phyloP scores from a whole-genome alignment of 805 yeast genomes.

The Candida argentea region DNA sequence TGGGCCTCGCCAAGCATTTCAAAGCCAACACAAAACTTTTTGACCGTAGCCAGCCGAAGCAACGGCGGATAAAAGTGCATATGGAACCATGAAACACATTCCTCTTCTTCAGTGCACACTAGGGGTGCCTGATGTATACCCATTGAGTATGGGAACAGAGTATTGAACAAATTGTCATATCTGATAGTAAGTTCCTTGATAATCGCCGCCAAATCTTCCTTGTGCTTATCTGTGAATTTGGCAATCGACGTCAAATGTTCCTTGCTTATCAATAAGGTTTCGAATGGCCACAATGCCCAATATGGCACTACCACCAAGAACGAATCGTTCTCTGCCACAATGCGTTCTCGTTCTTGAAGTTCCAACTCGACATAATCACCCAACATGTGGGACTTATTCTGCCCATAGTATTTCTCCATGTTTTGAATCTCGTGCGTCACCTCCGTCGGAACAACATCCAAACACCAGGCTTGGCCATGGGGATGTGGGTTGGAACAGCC shows the following conservation, averaged over 20 bases:
- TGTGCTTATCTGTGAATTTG: conserved; percentile 38
- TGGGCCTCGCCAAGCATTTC: conserved; percentile 64
- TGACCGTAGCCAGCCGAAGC: conserved; percentile 62
- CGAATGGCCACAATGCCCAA: conserved; percentile 83
- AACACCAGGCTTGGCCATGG: conserved; percentile 76
- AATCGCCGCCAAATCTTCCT: conserved; percentile 44
- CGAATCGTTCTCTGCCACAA: conserved; percentile 50
- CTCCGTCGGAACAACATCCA: conserved; percentile 56
- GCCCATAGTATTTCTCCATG: conserved; percentile 35
- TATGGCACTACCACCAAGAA: conserved; percentile 65
- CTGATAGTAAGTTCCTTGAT: conserved; percentile 45
- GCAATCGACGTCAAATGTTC: conserved; percentile 40
- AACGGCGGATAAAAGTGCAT: conserved; percentile 76
- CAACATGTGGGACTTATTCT: conserved; percentile 38
- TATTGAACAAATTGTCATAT: conserved; percentile 61
- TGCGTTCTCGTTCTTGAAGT: conserved; percentile 37
- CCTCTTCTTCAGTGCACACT: conserved; percentile 30
- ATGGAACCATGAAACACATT: conserved; percentile 43
- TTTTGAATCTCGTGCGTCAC: conserved; percentile 47
- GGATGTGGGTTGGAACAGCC: conserved; percentile 80
- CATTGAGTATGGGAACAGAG: conserved; percentile 73
- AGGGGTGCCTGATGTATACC: conserved; percentile 72
- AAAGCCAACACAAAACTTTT: conserved; percentile 68
- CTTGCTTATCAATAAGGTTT: conserved; percentile 54
- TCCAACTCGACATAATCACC: conserved; percentile 56